Evolutionary conservation across 139 green algal genomes (phyloP), one percentile per base, ranked within the genome.

Genomic region (Picochlorum costavermella): DNA sequence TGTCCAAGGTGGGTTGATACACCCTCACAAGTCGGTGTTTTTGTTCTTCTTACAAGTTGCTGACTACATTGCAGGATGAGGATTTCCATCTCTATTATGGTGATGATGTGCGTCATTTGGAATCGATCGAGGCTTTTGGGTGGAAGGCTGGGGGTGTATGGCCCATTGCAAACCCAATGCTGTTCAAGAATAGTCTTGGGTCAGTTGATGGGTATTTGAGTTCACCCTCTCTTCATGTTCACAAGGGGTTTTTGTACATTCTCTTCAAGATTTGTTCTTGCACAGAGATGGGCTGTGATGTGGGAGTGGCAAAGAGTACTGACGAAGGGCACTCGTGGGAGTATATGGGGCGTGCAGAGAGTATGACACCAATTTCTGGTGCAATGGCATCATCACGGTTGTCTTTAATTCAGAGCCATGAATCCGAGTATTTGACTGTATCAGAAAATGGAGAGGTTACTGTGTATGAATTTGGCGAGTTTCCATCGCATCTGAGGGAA

Each of bases 141-240:
- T 20, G 44, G 6, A 28, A 72, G 2, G 50, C 36, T 0, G 16
- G 31, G 3, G 25, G 10, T 33, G 64, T 65, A 8, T 60, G 61
- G 70, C 64, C 70, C 1, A n/a, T 72, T 4, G 63, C 56, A 26
- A 76, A 76, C 58, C 70, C 70, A n/a, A 57, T 76, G 29, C 28
- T 68, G 3, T 28, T 14, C 17, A 50, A 28, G 17, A 51, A 58
- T 5, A 66, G 36, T 63, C 12, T 43, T 46, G 23, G 36, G 28
- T 28, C 16, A 28, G 16, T 53, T 2, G 46, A 53, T 23, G 16
- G 17, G 33, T 53, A 53, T 53, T 11, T 53, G 17, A 20, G n/a
- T 20, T 20, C 46, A 9, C 56, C 56, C 56, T 30, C 59, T 26
- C 8, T 59, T 11, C 40, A 33, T 28, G 40, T 67, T 10, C 40